Percentiles rank a stretch among this genome's conserved stretches.
Evolutionary conservation across 805 yeast species (phyloP).

Genomic region (Ogataea polymorpha): DNA sequence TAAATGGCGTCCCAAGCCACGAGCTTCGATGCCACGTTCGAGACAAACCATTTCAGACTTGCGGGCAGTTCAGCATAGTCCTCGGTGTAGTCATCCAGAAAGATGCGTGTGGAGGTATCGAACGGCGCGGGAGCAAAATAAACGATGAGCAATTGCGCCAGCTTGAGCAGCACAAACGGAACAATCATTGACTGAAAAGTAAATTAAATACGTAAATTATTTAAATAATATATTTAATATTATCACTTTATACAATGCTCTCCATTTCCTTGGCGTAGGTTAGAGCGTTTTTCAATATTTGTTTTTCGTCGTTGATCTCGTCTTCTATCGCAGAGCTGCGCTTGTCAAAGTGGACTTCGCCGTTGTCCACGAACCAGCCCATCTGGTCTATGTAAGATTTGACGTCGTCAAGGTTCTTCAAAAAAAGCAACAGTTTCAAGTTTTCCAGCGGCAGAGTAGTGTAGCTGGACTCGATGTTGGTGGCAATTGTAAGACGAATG

Average conservation of each 20-base stretch:
- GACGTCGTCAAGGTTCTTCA: slow-evolving; percentile 50
- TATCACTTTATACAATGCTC: slow-evolving; percentile 65
- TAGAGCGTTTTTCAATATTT: slow-evolving; percentile 67
- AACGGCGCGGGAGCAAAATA: slow-evolving; percentile 43
- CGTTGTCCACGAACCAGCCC: slow-evolving; percentile 57
- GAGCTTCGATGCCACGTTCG: slow-evolving; percentile 45
- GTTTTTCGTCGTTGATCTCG: slow-evolving; percentile 40
- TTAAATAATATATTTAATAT: not conserved
- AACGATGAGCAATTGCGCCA: slow-evolving; percentile 37
- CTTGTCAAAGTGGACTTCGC: slow-evolving; percentile 45
- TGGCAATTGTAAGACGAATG: slow-evolving; percentile 81
- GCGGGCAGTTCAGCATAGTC: slow-evolving; percentile 9
- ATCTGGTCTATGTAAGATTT: slow-evolving; percentile 49
- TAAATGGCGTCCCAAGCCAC: slow-evolving; percentile 86
- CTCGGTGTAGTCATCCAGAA: slow-evolving; percentile 28
- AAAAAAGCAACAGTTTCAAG: slow-evolving; percentile 75
- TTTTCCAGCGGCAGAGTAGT: slow-evolving; percentile 72
- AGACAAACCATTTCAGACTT: slow-evolving; percentile 4
- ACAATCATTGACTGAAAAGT: slow-evolving; percentile 8
- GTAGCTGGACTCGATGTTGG: slow-evolving; percentile 79
- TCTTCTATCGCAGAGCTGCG: slow-evolving; percentile 25
- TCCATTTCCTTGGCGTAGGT: slow-evolving; percentile 89
- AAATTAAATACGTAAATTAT: not conserved
- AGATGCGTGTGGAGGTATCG: slow-evolving; percentile 45
- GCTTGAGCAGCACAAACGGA: slow-evolving; percentile 34